Conservation (phyloP, 805 yeast species). For the Tetrapisispora pingtungensis region DNA sequence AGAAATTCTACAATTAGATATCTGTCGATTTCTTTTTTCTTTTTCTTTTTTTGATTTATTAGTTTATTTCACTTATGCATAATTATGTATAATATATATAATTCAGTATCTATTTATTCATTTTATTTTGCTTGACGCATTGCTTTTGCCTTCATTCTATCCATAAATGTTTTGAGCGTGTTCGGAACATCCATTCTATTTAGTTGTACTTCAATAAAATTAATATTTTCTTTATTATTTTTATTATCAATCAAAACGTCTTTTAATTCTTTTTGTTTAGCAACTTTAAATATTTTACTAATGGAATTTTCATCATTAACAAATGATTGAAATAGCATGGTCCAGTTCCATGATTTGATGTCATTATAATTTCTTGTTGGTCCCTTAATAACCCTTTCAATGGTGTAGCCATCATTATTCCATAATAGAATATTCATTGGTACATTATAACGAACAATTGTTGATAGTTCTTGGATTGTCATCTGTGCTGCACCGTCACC, state of each 20-base stretch:
- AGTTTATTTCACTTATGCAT: no score
- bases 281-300: conserved; percentile 28
- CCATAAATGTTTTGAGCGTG: conserved; percentile 40
- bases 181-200: conserved; percentile 56
- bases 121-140: neutral
- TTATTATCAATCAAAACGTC: conserved; percentile 28
- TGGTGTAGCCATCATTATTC: conserved; percentile 84
- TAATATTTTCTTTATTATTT: conserved; percentile 31
- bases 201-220: conserved; percentile 50
- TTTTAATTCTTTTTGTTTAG: conserved; percentile 32
- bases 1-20: no score
- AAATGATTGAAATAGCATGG: conserved; percentile 51
- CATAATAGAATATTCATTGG: conserved; percentile 62
- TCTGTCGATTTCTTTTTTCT: no score
- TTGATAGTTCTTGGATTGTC: conserved; percentile 78
- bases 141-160: conserved; percentile 3
- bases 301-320: conserved; percentile 37
- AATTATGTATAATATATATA: no score
- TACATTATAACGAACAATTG: conserved; percentile 49
- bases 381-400: conserved; percentile 80
- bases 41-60: no score
- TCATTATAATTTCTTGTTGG: conserved; percentile 71
- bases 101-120: no score
- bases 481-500: conserved; percentile 95
- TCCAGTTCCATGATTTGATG: conserved; percentile 77